Conservation (phyloP, 2,329 filamentous ascomycete genomes). For the Colletotrichum navitas region DNA sequence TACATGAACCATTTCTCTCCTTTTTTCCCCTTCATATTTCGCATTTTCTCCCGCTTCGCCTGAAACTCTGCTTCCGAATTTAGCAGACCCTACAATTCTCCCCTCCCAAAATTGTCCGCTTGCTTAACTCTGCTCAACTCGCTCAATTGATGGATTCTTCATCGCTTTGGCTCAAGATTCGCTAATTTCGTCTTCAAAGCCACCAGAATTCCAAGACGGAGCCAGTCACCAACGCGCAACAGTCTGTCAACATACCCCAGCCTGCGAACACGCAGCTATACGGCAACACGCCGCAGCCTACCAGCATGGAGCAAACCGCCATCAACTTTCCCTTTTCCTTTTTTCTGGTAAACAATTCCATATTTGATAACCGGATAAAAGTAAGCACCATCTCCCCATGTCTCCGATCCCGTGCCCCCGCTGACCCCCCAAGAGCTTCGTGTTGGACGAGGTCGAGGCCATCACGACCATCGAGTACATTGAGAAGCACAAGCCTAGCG, state of each 20-base stretch:
- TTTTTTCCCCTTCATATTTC: neutral
- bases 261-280: too few relatives aligned
- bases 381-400: fast-evolving
- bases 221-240: neutral
- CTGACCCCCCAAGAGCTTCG: neutral
- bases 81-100: too few relatives aligned
- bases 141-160: too few relatives aligned
- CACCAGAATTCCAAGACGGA: neutral
- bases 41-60: neutral
- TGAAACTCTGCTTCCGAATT: neutral
- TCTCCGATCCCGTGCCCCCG: neutral
- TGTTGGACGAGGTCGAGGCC: neutral
- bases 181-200: neutral
- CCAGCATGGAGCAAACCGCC: neutral
- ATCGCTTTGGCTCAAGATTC: neutral
- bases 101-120: neutral
- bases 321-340: neutral
- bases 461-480: neutral
- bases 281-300: neutral
- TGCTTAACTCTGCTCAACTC: neutral
- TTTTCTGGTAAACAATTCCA: neutral
- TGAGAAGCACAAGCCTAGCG: neutral
- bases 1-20: neutral
- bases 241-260: neutral
- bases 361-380: neutral